phyloP scores from a whole-genome alignment of 164 flowering plant species.

The Buxus sempervirens region DNA sequence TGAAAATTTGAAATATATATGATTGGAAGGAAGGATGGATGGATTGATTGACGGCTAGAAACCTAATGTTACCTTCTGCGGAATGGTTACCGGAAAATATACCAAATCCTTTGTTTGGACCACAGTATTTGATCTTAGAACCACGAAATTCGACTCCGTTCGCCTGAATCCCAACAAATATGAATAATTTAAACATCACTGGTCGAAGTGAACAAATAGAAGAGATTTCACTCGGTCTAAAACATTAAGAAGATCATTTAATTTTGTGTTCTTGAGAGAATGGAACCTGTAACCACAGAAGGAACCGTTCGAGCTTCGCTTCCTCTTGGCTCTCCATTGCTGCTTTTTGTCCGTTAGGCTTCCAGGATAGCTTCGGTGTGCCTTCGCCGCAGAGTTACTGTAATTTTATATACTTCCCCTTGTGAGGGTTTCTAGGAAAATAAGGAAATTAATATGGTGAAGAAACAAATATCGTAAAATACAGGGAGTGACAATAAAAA shows the following conservation, averaged over 20 bases:
- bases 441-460: too few species aligned
- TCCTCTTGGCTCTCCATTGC: slow-evolving; percentile 44
- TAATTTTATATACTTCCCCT: too few species aligned
- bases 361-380: background rate
- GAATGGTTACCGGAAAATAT: slow-evolving; percentile 40
- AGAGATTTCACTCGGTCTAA: background rate
- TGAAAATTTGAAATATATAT: background rate
- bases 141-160: slow-evolving; percentile 77
- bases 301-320: slow-evolving; percentile 56
- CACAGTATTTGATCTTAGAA: slow-evolving; percentile 70
- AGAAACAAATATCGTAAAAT: too few species aligned
- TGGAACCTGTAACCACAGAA: slow-evolving; percentile 76
- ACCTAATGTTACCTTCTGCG: slow-evolving; percentile 38
- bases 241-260: background rate
- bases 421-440: too few species aligned
- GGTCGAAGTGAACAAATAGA: background rate
- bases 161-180: slow-evolving; percentile 34
- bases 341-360: background rate
- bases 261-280: background rate
- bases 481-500: too few species aligned
- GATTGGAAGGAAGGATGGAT: background rate
- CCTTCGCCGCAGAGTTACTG: background rate
- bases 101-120: slow-evolving; percentile 71
- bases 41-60: background rate
- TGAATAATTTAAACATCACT: background rate